Evolutionary conservation across 257 asterid genomes (phyloP).

Genomic region (Jacaranda mimosifolia): DNA sequence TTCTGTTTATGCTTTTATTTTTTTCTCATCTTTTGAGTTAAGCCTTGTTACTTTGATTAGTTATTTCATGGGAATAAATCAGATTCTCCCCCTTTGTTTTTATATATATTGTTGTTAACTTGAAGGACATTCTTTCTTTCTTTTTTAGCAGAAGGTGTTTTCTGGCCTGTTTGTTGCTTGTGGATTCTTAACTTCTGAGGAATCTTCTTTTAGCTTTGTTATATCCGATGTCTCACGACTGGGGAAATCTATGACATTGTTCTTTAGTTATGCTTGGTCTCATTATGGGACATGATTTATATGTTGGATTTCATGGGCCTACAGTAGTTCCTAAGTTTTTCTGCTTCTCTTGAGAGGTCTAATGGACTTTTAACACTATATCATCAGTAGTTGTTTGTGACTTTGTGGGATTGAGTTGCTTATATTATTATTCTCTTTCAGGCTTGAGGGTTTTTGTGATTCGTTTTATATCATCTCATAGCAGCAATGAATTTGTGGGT

Average conservation of each 20-base stretch:
- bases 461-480: conserved; percentile 1
- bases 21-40: neutral
- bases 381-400: conserved; percentile 6
- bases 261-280: neutral
- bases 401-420: conserved; percentile 22
- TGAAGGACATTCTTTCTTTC: conserved; percentile 26
- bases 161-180: conserved; percentile 30
- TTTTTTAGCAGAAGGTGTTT: conserved; percentile 25
- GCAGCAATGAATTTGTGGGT: conserved; percentile 40
- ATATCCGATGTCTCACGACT: conserved; percentile 31
- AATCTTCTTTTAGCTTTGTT: conserved; percentile 36
- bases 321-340: neutral
- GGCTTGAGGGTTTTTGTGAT: conserved; percentile 11
- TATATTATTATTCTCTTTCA: conserved; percentile 6
- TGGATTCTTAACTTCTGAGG: neutral
- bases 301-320: neutral
- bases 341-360: neutral
- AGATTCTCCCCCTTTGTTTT: neutral
- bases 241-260: neutral
- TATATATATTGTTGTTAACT: neutral
- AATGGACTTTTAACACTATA: conserved; percentile 5
- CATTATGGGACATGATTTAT: neutral
- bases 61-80: neutral
- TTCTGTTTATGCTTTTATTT: conserved; percentile 13
- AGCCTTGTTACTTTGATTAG: neutral